Percentiles rank a stretch among this genome's conserved stretches.
phyloP scores from a whole-genome alignment of 768 basidiomycete species.

The Tylopilus cervinicoccineus region DNA sequence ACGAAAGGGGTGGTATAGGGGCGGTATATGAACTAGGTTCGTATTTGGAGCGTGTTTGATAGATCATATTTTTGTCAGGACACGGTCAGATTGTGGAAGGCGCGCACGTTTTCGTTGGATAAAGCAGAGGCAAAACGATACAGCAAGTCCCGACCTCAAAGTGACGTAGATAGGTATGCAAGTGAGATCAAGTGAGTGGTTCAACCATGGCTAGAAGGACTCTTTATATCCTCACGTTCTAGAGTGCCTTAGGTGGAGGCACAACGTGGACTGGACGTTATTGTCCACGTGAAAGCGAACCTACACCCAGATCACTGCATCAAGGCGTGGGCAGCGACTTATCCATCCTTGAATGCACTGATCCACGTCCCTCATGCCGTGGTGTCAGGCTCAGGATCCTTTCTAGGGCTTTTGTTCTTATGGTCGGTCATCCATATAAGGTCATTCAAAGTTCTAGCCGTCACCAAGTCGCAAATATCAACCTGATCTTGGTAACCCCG shows the following conservation, averaged over 20 bases:
- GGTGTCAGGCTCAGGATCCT: background rate
- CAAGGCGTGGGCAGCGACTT: no score
- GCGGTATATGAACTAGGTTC: background rate
- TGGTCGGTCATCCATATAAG: no score
- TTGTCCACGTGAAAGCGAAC: background rate
- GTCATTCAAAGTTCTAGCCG: no score
- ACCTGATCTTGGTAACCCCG: no score
- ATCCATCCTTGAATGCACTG: background rate
- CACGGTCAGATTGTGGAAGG: background rate
- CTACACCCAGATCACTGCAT: background rate
- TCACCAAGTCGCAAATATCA: no score
- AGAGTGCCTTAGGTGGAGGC: background rate
- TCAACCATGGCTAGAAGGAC: background rate
- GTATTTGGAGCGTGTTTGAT: background rate
- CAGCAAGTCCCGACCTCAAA: no score
- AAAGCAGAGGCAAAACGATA: background rate
- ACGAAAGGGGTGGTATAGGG: background rate
- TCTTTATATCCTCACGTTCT: conserved; percentile 3
- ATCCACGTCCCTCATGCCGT: background rate
- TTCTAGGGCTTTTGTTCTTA: background rate
- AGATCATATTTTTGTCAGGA: background rate
- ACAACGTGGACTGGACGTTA: background rate
- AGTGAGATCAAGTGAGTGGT: background rate
- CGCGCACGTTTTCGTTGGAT: background rate
- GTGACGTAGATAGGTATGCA: no score